Conservation (phyloP, 2,329 filamentous ascomycete genomes). For the Sclerotinia trifoliorum region DNA sequence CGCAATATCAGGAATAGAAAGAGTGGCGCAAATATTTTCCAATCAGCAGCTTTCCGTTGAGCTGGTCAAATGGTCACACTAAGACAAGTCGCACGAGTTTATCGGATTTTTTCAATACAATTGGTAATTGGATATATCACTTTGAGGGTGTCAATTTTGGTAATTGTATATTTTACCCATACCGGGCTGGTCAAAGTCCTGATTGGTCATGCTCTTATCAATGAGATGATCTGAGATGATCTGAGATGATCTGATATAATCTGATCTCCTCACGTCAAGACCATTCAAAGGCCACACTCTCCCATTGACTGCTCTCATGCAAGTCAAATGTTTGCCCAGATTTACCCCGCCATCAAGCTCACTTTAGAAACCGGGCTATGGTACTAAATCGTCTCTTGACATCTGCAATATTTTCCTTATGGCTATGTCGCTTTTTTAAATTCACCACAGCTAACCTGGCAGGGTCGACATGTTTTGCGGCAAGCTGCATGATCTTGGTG, state of each 20-base stretch:
- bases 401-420: neutral
- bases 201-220: neutral
- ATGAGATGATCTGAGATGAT: neutral
- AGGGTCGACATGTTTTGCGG: conserved; percentile 20
- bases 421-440: neutral
- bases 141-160: conserved; percentile 5
- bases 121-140: neutral
- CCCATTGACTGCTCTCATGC: neutral
- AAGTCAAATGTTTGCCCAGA: neutral
- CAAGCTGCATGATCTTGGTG: conserved; percentile 14
- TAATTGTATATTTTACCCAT: neutral
- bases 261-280: conserved; percentile 3
- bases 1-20: conserved; percentile 10
- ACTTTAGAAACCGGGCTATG: neutral
- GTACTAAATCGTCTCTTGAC: neutral
- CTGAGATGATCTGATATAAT: neutral
- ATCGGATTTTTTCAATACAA: neutral
- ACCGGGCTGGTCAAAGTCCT: neutral
- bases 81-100: conserved; percentile 1
- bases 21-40: neutral
- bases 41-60: conserved; percentile 25
- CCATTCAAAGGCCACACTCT: neutral
- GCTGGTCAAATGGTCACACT: conserved; percentile 17
- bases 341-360: neutral
- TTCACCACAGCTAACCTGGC: neutral